phyloP scores from a whole-genome alignment of 2,329 filamentous ascomycete species.

The Neonectria ditissima region DNA sequence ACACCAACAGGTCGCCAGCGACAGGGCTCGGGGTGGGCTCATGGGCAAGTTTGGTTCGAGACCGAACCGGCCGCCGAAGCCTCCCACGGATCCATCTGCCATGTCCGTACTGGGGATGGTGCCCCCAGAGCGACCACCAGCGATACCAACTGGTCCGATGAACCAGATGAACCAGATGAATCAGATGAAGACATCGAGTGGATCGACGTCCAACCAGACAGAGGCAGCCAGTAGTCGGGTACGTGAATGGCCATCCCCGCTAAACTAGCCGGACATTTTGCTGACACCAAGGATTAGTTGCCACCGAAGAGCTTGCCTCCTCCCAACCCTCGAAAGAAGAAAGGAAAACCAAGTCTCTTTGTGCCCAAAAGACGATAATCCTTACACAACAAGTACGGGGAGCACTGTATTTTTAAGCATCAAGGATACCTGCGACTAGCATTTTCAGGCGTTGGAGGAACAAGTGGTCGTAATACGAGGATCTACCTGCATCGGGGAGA shows the following conservation, averaged over 20 bases:
- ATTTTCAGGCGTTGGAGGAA: constrained; percentile 40
- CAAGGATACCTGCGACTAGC: constrained; percentile 19
- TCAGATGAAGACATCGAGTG: constrained; percentile 35
- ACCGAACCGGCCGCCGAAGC: constrained; percentile 42
- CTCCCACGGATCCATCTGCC: constrained; percentile 63
- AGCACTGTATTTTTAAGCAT: constrained; percentile 27
- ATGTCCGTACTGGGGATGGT: constrained; percentile 64
- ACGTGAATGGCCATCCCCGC: constrained; percentile 3
- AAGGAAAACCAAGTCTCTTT: constrained; percentile 58
- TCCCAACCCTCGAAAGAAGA: constrained; percentile 53
- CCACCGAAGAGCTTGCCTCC: constrained; percentile 40
- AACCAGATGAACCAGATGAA: constrained; percentile 21
- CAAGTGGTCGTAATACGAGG: neutral
- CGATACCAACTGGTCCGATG: constrained; percentile 37
- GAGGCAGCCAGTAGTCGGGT: constrained; percentile 39
- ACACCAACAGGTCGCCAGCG: constrained; percentile 46
- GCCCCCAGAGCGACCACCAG: constrained; percentile 58
- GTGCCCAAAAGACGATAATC: constrained; percentile 54
- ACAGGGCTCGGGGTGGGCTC: constrained; percentile 48
- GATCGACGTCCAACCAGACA: constrained; percentile 36
- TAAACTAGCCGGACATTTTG: constrained; percentile 8
- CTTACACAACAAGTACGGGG: neutral
- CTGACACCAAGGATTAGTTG: constrained; percentile 32
- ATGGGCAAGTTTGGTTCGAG: constrained; percentile 53
- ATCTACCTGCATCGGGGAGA: constrained; percentile 6